A percentile compares a stretch with the other conserved stretches of the same genome.
These are phyloP conservation scores for Ganoderma leucocontextum DNA, from an alignment of 1,284 basidiomycete species.

Conservation along the genomic window DNA sequence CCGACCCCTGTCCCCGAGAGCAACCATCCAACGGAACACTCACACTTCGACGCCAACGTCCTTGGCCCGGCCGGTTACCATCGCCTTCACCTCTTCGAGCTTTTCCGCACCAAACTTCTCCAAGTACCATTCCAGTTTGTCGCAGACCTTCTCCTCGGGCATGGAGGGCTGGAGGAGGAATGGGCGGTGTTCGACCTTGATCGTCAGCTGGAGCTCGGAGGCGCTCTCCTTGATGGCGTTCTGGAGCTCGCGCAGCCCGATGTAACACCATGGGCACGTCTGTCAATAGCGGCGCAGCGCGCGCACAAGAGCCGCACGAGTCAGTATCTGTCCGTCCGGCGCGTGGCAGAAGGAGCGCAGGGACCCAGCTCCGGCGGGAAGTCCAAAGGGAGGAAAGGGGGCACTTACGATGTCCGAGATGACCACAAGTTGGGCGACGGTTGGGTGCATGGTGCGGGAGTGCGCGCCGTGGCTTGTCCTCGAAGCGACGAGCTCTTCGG, in stretches of 20 bases:
- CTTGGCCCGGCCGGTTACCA: slow-evolving; percentile 60
- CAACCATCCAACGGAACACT: slow-evolving; percentile 37
- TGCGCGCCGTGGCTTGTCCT: slow-evolving; percentile 13
- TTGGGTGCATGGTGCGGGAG: slow-evolving; percentile 34
- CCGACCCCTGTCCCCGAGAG: background rate
- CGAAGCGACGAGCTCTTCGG: slow-evolving; percentile 17
- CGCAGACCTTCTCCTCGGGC: slow-evolving; percentile 52
- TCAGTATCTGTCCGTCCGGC: slow-evolving; percentile 16
- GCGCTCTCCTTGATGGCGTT: slow-evolving; percentile 62
- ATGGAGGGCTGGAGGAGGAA: slow-evolving; percentile 69
- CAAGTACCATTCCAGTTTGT: slow-evolving; percentile 58
- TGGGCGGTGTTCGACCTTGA: slow-evolving; percentile 80
- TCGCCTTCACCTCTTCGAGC: slow-evolving; percentile 55
- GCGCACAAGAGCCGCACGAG: slow-evolving; percentile 8
- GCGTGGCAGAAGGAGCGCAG: background rate
- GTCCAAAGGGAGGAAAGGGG: slow-evolving; percentile 24
- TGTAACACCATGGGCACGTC: slow-evolving; percentile 80
- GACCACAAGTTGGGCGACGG: slow-evolving; percentile 69
- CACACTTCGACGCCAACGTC: slow-evolving; percentile 75
- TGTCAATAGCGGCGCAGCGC: slow-evolving; percentile 38
- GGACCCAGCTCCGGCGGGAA: background rate
- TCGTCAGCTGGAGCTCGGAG: slow-evolving; percentile 55
- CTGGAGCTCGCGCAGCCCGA: slow-evolving; percentile 76
- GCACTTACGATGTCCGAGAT: slow-evolving; percentile 75
- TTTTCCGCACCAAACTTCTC: slow-evolving; percentile 68